Conservation (phyloP, 208 protist species). For the Porcisia deanei region DNA sequence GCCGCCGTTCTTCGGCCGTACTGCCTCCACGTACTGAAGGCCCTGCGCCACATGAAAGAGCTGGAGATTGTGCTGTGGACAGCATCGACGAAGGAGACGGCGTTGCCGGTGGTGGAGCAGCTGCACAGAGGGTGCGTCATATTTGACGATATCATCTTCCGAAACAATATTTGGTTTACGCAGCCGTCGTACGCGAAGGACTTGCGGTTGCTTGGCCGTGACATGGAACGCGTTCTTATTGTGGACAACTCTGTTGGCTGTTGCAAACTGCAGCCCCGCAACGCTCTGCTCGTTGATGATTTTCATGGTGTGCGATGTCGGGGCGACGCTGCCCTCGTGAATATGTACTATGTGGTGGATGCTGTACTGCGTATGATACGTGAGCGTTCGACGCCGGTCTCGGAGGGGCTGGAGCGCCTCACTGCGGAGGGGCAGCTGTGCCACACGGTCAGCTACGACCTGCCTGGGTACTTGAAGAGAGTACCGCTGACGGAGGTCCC, state of each 20-base stretch:
- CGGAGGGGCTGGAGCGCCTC: slow-evolving; percentile 49
- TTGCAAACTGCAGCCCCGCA: slow-evolving; percentile 88
- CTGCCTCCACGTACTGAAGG: slow-evolving; percentile 85
- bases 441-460: slow-evolving; percentile 37
- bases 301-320: slow-evolving; percentile 71
- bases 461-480: slow-evolving; percentile 72
- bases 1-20: slow-evolving; percentile 85
- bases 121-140: slow-evolving; percentile 69
- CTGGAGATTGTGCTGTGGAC: slow-evolving; percentile 94
- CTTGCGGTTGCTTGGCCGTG: slow-evolving; percentile 87
- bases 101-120: slow-evolving; percentile 79
- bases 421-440: slow-evolving; percentile 71
- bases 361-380: slow-evolving; percentile 51
- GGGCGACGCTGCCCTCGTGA: slow-evolving; percentile 81
- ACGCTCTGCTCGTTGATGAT: slow-evolving; percentile 87
- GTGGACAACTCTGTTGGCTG: slow-evolving; percentile 93
- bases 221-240: slow-evolving; percentile 88
- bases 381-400: slow-evolving; percentile 42
- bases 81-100: slow-evolving; percentile 90
- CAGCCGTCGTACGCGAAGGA: slow-evolving; percentile 93
- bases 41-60: slow-evolving; percentile 80
- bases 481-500: slow-evolving; percentile 76
- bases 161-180: slow-evolving; percentile 91
- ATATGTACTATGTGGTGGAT: slow-evolving; percentile 90
- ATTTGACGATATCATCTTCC: slow-evolving; percentile 91